These are phyloP conservation scores for Phytophthora capsici DNA, from an alignment of 352 stramenopile species.

Conservation along the genomic window DNA sequence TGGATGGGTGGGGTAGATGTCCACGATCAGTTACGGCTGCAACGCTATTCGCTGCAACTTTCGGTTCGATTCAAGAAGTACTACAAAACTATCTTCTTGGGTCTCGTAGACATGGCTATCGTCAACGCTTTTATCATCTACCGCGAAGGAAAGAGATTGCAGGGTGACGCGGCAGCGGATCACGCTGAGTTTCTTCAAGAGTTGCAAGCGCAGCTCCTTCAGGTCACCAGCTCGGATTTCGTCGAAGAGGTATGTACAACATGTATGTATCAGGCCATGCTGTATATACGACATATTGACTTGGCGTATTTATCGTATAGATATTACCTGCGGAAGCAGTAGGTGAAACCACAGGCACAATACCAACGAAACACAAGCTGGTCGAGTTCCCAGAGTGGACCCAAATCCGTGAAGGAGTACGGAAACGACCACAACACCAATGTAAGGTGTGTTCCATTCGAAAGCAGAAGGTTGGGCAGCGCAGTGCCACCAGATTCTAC, in stretches of 20 bases:
- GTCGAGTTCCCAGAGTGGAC: constrained; percentile 7
- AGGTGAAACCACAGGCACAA: background rate
- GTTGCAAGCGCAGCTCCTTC: background rate
- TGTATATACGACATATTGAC: background rate
- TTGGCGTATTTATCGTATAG: background rate
- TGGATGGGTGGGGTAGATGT: too few relatives aligned
- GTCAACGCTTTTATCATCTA: too few relatives aligned
- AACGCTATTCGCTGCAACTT: too few relatives aligned
- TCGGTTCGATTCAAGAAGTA: too few relatives aligned
- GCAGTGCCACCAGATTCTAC: constrained; percentile 8
- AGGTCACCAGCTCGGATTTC: background rate
- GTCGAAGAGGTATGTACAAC: constrained; percentile 4
- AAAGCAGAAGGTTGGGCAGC: constrained; percentile 2
- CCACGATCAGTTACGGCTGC: too few relatives aligned
- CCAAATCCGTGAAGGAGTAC: background rate
- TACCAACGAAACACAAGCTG: background rate
- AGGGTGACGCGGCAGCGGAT: too few relatives aligned
- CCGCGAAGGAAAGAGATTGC: too few relatives aligned
- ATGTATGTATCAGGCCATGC: background rate
- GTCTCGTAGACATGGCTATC: too few relatives aligned
- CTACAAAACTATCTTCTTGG: too few relatives aligned
- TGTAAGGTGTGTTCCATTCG: constrained; percentile 16
- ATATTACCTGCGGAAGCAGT: background rate
- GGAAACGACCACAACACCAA: constrained; percentile 12
- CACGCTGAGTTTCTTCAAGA: too few relatives aligned